Conservation (phyloP, 495 filamentous ascomycete genomes). For the Neurospora sp. region DNA sequence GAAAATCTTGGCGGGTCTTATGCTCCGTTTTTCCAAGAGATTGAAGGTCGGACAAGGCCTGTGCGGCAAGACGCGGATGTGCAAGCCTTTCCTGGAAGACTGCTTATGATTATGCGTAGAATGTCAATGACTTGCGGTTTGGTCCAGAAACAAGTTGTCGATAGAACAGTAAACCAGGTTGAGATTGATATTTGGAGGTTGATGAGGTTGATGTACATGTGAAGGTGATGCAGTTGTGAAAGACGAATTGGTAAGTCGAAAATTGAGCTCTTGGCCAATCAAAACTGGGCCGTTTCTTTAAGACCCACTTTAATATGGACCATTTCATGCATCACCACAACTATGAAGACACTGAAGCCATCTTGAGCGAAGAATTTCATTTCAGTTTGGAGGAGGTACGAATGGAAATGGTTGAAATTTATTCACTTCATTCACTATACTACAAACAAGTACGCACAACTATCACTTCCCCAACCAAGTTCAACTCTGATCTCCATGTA, state of each 20-base stretch:
- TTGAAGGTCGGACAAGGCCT: background rate
- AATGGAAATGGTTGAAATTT: background rate
- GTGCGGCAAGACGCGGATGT: background rate
- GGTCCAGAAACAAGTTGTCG: background rate
- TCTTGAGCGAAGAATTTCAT: background rate
- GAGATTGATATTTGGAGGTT: background rate
- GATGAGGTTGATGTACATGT: background rate
- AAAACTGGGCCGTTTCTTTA: background rate
- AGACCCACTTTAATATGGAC: background rate
- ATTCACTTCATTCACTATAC: background rate
- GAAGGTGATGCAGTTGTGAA: background rate
- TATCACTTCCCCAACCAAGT: background rate
- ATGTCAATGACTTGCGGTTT: background rate
- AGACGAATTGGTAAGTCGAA: background rate
- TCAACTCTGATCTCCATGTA: background rate
- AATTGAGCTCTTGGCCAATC: background rate
- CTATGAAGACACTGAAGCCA: background rate
- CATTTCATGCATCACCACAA: background rate
- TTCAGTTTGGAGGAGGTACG: background rate
- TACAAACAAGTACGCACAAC: background rate
- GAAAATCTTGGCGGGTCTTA: background rate
- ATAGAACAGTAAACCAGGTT: background rate
- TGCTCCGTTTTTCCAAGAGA: background rate
- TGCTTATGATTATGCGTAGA: background rate
- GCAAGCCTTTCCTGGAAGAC: background rate